Percentiles rank a stretch among this genome's conserved stretches.
Conservation (phyloP, 2,329 filamentous ascomycete genomes). For the Colletotrichum euphorbiae region DNA sequence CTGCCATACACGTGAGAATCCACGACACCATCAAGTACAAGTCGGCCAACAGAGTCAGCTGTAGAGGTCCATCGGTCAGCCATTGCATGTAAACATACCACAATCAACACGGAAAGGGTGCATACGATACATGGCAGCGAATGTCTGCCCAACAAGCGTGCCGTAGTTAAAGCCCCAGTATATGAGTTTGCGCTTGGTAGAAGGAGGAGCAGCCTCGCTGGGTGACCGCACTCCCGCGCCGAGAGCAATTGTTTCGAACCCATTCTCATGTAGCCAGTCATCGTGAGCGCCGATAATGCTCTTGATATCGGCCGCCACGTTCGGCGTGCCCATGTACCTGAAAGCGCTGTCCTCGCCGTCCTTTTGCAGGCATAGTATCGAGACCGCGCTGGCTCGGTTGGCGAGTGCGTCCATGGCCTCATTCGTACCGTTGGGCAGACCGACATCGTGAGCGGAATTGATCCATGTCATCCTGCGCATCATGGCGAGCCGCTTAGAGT, state of each 20-base stretch:
- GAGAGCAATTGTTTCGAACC: conserved; percentile 21
- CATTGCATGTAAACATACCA: not conserved
- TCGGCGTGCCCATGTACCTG: conserved; percentile 40
- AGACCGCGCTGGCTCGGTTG: conserved; percentile 46
- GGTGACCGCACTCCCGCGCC: conserved; percentile 6
- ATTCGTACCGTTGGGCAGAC: conserved; percentile 51
- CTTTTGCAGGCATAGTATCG: conserved; percentile 48
- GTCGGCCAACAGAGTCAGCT: conserved; percentile 45
- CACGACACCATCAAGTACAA: conserved; percentile 49
- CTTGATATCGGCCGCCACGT: conserved; percentile 43
- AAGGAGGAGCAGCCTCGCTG: conserved; percentile 12
- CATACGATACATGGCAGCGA: conserved; percentile 52
- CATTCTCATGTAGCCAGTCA: conserved; percentile 33
- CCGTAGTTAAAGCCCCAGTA: conserved; percentile 56
- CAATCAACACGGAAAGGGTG: not conserved
- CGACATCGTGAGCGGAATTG: conserved; percentile 46
- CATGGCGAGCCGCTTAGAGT: conserved; percentile 45
- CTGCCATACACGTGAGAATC: conserved; percentile 50
- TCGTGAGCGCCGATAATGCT: conserved; percentile 37
- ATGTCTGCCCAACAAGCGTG: conserved; percentile 50
- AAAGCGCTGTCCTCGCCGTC: conserved; percentile 42
- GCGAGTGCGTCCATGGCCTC: conserved; percentile 46
- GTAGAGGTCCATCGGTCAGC: conserved; percentile 1
- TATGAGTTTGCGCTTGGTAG: conserved; percentile 43
- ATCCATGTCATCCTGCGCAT: conserved; percentile 51